Base-by-base conservation (phyloP, 1,284 basidiomycete species). In the Cronartium quercuum region DNA sequence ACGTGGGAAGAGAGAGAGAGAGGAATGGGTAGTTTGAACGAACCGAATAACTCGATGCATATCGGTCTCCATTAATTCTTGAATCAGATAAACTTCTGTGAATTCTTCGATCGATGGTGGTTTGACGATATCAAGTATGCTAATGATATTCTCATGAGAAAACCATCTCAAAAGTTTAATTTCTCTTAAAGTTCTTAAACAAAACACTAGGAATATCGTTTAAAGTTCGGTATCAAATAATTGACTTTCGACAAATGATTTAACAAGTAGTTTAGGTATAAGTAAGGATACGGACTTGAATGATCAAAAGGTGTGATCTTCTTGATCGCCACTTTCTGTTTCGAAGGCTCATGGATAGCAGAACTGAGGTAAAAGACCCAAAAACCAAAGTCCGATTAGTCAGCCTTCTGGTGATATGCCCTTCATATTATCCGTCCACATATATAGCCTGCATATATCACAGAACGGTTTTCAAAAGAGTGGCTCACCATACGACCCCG, bases 61-160 rank as follows among this genome's bases (percentile, higher is more conserved):
- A 74, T 80, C 79, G 29, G 79, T 78, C 68, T 80, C 79, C 79
- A 80, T 80, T 24, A 78, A 76, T 75, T 80, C 79, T 69, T 80
- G 79, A 61, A 80, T 78, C 40, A 80, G 69, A 63, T 80, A 80
- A 60, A 80, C 78, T 68, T 80, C 79, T 9, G 77, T 68, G 71
- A 78, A 80, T 18, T 58, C 47, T 12, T 77, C 77, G 18, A 71
- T 61, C 15, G 76, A 68, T 13, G 76, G 71, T 5, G 79, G 78
- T 41, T 78, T 77, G 38, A 79, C 77, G 38, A 78, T 77, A 75
- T 80, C 79, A 34, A 79, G 68, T 78, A 70, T 70, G 24, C 55
- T 61, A 21, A 64, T 96, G 80, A 97, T 95, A 81, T 96, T 95
- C 84, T 95, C 92, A 84, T 91, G 92, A 80, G 90, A 91, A 80